Conservation (phyloP, 495 filamentous ascomycete genomes). For the Daldinia vernicosa region DNA sequence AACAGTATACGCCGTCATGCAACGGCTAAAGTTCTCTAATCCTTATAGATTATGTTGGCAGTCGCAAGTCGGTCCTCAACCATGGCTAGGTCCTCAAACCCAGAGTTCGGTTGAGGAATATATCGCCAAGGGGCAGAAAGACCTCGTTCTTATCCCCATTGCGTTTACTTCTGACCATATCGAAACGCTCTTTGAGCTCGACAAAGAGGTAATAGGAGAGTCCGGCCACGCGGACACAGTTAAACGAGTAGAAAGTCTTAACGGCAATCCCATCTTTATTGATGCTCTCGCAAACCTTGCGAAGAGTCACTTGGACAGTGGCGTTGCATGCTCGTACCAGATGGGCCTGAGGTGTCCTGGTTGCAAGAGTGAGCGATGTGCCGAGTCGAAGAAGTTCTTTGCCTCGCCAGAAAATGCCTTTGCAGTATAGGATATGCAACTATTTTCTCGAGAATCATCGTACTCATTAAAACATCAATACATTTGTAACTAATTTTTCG, state of each 20-base stretch:
- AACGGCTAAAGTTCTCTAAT: slow-evolving; percentile 83
- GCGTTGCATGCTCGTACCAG: slow-evolving; percentile 73
- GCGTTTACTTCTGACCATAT: slow-evolving; percentile 99
- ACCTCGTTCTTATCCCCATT: slow-evolving; percentile 92
- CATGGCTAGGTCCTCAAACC: slow-evolving; percentile 97
- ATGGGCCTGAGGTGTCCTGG: slow-evolving; percentile 94
- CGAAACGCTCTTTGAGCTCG: slow-evolving; percentile 95
- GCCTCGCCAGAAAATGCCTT: slow-evolving; percentile 58
- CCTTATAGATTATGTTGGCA: slow-evolving; percentile 97
- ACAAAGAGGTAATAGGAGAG: slow-evolving; percentile 94
- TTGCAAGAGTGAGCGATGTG: slow-evolving; percentile 89
- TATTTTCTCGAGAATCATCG: not conserved
- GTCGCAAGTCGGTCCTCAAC: slow-evolving; percentile 93
- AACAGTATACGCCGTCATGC: slow-evolving; percentile 97
- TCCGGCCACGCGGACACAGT: slow-evolving; percentile 79
- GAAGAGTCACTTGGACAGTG: slow-evolving; percentile 75
- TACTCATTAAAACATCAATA: not conserved
- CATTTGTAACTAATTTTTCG: not conserved
- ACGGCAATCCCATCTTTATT: slow-evolving; percentile 92
- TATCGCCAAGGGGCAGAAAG: slow-evolving; percentile 87
- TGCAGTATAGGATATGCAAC: slow-evolving; percentile 20
- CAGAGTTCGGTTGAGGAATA: slow-evolving; percentile 86
- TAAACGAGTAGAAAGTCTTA: slow-evolving; percentile 92
- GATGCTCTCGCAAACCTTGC: slow-evolving; percentile 88
- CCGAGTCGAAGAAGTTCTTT: slow-evolving; percentile 93